A percentile compares a stretch with the other conserved stretches of the same genome.
Conservation (phyloP, 1,284 basidiomycete genomes). For the Lentinus polychrous region DNA sequence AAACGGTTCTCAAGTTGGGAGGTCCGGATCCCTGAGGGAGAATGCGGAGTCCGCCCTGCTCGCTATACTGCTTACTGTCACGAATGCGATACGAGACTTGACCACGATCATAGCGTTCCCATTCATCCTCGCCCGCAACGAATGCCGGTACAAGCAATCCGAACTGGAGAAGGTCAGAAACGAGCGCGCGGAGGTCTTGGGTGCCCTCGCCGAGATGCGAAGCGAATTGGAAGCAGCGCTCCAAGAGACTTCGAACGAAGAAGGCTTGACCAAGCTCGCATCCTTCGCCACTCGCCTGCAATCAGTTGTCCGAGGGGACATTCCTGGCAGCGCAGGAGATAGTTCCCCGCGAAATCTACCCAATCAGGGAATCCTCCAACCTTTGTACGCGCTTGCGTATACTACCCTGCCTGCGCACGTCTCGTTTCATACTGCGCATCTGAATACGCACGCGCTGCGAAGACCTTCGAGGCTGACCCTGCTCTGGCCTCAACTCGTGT, state of each 20-base stretch:
- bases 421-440: conserved; percentile 23
- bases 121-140: conserved; percentile 50
- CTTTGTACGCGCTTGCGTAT: conserved; percentile 15
- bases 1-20: too few species aligned
- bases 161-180: conserved; percentile 56
- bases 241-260: conserved; percentile 11
- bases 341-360: not conserved
- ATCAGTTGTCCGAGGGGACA: conserved; percentile 9
- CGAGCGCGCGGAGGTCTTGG: conserved; percentile 55
- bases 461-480: conserved; percentile 54
- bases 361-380: not conserved
- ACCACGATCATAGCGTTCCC: conserved; percentile 32
- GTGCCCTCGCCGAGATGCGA: conserved; percentile 49
- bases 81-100: conserved; percentile 14
- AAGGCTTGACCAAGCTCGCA: conserved; percentile 10
- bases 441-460: conserved; percentile 34
- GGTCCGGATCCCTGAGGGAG: conserved; percentile 2
- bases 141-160: conserved; percentile 53
- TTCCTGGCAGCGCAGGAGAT: not conserved
- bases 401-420: conserved; percentile 24
- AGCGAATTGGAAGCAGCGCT: conserved; percentile 30
- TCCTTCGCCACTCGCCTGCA: conserved; percentile 14
- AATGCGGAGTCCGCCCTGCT: conserved; percentile 16
- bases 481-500: conserved; percentile 61
- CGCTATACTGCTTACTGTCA: conserved; percentile 11